Base-by-base conservation (phyloP, 75 land plant species). In the Cunninghamia lanceolata region DNA sequence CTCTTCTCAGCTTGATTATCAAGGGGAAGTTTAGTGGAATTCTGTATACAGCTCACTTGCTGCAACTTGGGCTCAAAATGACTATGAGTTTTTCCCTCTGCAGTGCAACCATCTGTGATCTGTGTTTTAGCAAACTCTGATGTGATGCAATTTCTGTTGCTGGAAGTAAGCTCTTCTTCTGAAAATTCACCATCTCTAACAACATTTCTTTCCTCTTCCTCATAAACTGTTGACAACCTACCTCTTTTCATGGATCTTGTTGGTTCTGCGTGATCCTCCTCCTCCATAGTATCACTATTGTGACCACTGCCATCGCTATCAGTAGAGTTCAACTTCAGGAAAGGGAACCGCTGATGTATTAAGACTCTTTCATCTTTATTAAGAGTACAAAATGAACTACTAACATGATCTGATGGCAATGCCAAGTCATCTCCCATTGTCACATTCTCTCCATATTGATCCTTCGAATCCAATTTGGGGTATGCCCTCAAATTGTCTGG, bases 161-260 rank as follows among this genome's bases (percentile, higher is more conserved):
- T n/a, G 82, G 47, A 43, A 80, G 14, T 10, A 40, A n/a, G 89
- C 86, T 86, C 91, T 83, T 93, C 93, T 40, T 87, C 94, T 19
- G 45, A 86, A 25, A 42, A 17, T 0, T 85, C 54, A 38, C 85
- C 92, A 17, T 88, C 88, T 45, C 82, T 87, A 2, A 85, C 86
- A 2, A 85, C 86, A 85, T 87, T 91, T 83, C 85, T 92, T 79
- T 91, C 92, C 25, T 89, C 92, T 83, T 90, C 96, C 89, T 97
- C 99, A 85, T 88, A 90, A 7, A 97, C 94, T 11, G 94, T 93
- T 53, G 94, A 93, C 86, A 97, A 81, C 85, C 89, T 88, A 28
- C 91, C 91, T 82, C 76, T 93, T 6, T 88, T 89, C 15, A 86
- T 80, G 38, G 82, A 82, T n/a, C 85, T 85, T 80, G 87, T 56